These are phyloP conservation scores for Colletotrichum sp. DNA, from an alignment of 2,329 filamentous ascomycete genomes.

Conservation along the genomic window DNA sequence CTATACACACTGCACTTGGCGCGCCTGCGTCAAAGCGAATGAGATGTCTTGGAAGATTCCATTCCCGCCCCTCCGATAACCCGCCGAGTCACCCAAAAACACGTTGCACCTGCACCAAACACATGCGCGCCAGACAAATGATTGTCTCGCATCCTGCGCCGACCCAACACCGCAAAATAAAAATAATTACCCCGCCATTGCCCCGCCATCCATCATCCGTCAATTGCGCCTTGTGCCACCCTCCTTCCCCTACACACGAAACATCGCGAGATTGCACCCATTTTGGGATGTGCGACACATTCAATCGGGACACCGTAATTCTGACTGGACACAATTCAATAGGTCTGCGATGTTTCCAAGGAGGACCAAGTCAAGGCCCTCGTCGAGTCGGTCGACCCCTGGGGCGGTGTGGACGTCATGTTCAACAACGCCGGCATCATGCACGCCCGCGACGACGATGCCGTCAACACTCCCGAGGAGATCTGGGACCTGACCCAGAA, in stretches of 20 bases:
- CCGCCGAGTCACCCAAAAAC: neutral
- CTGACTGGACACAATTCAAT: neutral
- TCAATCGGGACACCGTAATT: neutral
- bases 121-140: neutral
- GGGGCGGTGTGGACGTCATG: constrained; percentile 89
- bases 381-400: constrained; percentile 76
- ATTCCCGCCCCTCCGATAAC: constrained; percentile 8
- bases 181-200: constrained; percentile 15
- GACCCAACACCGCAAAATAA: neutral
- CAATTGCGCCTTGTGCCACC: neutral
- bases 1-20: neutral
- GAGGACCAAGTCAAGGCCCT: constrained; percentile 79
- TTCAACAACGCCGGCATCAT: constrained; percentile 99
- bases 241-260: neutral
- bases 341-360: constrained; percentile 78
- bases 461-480: constrained; percentile 82
- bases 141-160: neutral
- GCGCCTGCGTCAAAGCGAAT: constrained; percentile 2
- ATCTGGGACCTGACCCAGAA: constrained; percentile 94
- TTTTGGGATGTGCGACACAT: neutral
- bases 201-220: neutral
- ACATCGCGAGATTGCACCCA: neutral
- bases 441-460: constrained; percentile 83
- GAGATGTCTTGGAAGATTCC: neutral
- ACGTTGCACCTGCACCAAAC: constrained; percentile 25